Evolutionary conservation across 176 grass and related monocot species (phyloP).

Genomic region (Luzula sylvatica): DNA sequence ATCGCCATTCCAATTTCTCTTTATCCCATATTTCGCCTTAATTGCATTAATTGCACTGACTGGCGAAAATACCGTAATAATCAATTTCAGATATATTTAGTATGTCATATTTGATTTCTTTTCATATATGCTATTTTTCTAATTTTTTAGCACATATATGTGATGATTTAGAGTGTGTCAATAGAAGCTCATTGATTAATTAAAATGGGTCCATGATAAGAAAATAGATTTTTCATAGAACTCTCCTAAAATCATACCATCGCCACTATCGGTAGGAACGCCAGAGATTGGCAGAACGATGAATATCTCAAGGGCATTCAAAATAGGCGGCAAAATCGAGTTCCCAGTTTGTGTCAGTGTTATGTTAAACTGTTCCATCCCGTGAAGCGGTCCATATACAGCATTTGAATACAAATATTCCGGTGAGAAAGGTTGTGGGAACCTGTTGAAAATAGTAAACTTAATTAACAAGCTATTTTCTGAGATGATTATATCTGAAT

Average conservation of each 20-base stretch:
- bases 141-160: neutral
- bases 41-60: constrained; percentile 47
- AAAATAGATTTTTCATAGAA: no score
- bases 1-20: constrained; percentile 50
- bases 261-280: constrained; percentile 17
- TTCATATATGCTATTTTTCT: neutral
- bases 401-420: neutral
- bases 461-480: no score
- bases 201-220: no score
- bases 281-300: constrained; percentile 14
- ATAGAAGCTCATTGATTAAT: no score
- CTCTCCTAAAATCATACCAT: no score
- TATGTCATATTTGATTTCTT: no score
- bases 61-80: constrained; percentile 18
- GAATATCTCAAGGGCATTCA: constrained; percentile 48
- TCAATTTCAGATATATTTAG: no score
- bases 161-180: neutral
- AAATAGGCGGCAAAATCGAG: constrained; percentile 44
- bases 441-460: no score
- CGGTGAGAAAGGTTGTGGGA: neutral
- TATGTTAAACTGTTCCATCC: neutral
- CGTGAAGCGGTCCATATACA: neutral
- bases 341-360: constrained; percentile 27
- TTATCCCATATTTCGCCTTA: constrained; percentile 29
- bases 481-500: no score